A percentile compares a stretch with the other conserved stretches of the same genome.
These are phyloP conservation scores for Ogataea trehalophila DNA, from an alignment of 805 yeast genomes.

Conservation along the genomic window DNA sequence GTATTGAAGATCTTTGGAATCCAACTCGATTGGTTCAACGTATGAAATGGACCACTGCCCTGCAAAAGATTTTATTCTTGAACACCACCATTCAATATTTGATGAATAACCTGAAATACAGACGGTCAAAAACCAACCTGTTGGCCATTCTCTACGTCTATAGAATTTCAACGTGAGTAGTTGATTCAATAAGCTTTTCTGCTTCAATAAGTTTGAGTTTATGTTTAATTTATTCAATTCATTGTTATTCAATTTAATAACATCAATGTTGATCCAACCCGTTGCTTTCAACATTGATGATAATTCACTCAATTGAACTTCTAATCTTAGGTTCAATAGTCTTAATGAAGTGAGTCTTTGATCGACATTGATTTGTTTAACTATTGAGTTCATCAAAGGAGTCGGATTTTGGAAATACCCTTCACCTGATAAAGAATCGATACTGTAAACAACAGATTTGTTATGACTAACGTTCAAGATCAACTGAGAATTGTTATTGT, in stretches of 20 bases:
- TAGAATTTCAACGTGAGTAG: constrained; percentile 32
- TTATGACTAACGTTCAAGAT: constrained; percentile 26
- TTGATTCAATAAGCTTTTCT: constrained; percentile 16
- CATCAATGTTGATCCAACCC: constrained; percentile 63
- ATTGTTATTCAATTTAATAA: constrained; percentile 42
- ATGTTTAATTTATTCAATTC: constrained; percentile 42
- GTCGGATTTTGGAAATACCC: constrained; percentile 43
- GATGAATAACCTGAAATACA: constrained; percentile 33
- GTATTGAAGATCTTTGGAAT: constrained; percentile 15
- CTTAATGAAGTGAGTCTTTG: constrained; percentile 25
- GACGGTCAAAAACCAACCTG: constrained; percentile 48
- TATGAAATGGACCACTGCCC: constrained; percentile 56
- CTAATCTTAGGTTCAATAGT: constrained; percentile 44
- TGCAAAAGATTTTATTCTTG: constrained; percentile 41
- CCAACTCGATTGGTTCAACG: constrained; percentile 32
- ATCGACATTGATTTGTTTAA: constrained; percentile 28
- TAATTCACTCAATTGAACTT: constrained; percentile 46
- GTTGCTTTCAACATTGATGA: constrained; percentile 54
- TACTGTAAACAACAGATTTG: constrained; percentile 26
- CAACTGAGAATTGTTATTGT: constrained; percentile 18
- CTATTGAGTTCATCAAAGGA: constrained; percentile 31
- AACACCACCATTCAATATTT: constrained; percentile 47
- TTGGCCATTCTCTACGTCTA: constrained; percentile 50
- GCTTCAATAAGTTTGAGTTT: constrained; percentile 25
- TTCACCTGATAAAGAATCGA: constrained; percentile 36